Base-by-base conservation (phyloP, 768 basidiomycete species). In the Pseudohyphozyma bogoriensis region DNA sequence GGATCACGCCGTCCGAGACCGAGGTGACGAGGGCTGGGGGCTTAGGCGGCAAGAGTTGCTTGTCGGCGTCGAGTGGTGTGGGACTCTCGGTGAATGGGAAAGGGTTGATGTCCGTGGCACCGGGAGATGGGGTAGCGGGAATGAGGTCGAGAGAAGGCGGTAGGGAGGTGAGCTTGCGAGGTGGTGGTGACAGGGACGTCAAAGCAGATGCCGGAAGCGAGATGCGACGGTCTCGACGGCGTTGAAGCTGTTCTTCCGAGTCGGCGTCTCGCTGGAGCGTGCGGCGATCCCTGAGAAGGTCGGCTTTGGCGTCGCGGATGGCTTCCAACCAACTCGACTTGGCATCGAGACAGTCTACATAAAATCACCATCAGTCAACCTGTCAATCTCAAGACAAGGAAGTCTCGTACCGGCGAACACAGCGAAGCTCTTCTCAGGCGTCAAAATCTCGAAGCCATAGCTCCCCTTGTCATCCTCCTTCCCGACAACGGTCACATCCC, bases 321-420 rank as follows among this genome's bases (percentile, higher is more conserved):
- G 68, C 66, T 2, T 65, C 59, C 29, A 74, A 58, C 73, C 73
- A 74, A 9, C 40, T 46, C 12, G 67, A 28, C 59, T 65, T 68
- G 24, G 51, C 54, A 24, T 70, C 59, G 46, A 45, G 35, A 4
- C 64, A 59, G 20, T 57, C 69, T 71, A 39, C 13, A 22, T 24
- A 10, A 40, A 44, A 28, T 18, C 29, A 26, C 16, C n/a, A 11
- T 37, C n/a, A 16, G 26, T 49, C 51, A 46, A n/a, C 26, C 12
- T 22, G 22, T n/a, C 16, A n/a, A 32, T 3, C 20, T 15, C 29
- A 22, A 16, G 22, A 6, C 3, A 16, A 5, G 10, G 18, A 16
- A n/a, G 33, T 51, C 50, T 64, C 70, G 40, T 16, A 71, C 72
- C 64, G 8, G 71, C 68, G 22, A 56, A 53, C 16, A 72, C 55